A percentile compares a stretch with the other conserved stretches of the same genome.
phyloP scores from a whole-genome alignment of 2,329 filamentous ascomycete genomes.

The Exutisphaerella laricina region DNA sequence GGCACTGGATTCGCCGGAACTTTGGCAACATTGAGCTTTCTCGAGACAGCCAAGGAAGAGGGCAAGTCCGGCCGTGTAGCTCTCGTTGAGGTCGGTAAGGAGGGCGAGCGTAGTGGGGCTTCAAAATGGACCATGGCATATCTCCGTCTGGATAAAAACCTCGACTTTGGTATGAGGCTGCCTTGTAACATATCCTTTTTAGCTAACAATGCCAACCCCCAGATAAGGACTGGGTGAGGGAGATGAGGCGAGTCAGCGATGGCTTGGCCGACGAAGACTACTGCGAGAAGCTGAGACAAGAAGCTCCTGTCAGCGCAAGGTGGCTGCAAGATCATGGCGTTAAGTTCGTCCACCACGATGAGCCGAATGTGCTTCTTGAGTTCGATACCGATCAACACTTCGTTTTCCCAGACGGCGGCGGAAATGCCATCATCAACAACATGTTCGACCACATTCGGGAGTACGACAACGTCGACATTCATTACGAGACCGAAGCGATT shows the following conservation, averaged over 20 bases:
- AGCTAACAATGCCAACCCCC: neutral
- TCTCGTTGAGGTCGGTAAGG: constrained; percentile 37
- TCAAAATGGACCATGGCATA: constrained; percentile 41
- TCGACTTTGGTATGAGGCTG: constrained; percentile 26
- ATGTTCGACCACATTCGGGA: constrained; percentile 35
- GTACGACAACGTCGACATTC: constrained; percentile 34
- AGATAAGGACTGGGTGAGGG: constrained; percentile 34
- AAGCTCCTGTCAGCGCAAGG: constrained; percentile 35
- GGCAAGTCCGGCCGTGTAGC: constrained; percentile 36
- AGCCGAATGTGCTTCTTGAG: constrained; percentile 38
- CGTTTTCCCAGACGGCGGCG: constrained; percentile 38
- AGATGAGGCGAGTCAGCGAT: constrained; percentile 35
- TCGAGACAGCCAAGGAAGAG: constrained; percentile 36
- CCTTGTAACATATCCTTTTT: neutral
- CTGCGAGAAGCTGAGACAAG: constrained; percentile 36
- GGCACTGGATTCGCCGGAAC: constrained; percentile 39
- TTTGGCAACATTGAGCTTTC: constrained; percentile 38
- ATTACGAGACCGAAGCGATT: constrained; percentile 38
- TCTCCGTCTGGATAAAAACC: constrained; percentile 37
- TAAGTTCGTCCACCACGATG: constrained; percentile 36
- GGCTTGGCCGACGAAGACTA: constrained; percentile 38
- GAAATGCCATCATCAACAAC: constrained; percentile 36
- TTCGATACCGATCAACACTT: constrained; percentile 40
- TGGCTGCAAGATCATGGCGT: constrained; percentile 37
- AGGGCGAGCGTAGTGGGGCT: constrained; percentile 38